Evolutionary conservation across 495 filamentous ascomycete species (phyloP).

Genomic region (Extremus antarcticus): DNA sequence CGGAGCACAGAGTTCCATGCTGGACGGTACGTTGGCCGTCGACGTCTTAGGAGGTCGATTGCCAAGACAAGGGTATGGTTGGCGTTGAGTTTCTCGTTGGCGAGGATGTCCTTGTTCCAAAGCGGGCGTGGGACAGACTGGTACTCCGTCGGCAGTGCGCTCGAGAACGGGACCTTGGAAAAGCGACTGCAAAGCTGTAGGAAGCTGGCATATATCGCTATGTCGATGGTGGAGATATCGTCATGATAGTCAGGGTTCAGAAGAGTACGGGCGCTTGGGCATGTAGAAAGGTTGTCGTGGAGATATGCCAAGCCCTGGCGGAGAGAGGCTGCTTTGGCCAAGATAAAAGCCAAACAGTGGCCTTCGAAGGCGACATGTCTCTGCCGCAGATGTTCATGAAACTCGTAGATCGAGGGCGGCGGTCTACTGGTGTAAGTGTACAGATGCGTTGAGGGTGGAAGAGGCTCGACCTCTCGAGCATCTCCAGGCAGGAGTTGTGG

Average conservation of each 20-base stretch:
- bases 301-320: constrained; percentile 36
- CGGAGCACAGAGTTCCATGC: constrained; percentile 31
- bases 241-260: not conserved
- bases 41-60: constrained; percentile 31
- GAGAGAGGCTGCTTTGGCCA: constrained; percentile 36
- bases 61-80: constrained; percentile 33
- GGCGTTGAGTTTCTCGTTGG: constrained; percentile 20
- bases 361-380: constrained; percentile 36
- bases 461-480: constrained; percentile 44
- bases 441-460: constrained; percentile 46
- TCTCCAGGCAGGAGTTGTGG: constrained; percentile 46
- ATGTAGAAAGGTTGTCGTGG: constrained; percentile 18
- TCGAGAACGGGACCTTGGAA: constrained; percentile 16
- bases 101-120: not conserved
- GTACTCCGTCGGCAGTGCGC: not conserved
- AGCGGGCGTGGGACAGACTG: not conserved
- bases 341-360: constrained; percentile 38
- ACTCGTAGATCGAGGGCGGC: constrained; percentile 43
- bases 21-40: constrained; percentile 26
- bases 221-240: constrained; percentile 23
- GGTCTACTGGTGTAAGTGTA: constrained; percentile 45
- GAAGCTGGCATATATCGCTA: constrained; percentile 38
- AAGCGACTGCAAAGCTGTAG: constrained; percentile 37
- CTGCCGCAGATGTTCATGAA: constrained; percentile 44
- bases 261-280: not conserved